phyloP scores from a whole-genome alignment of 2,329 filamentous ascomycete genomes.

The Fusarium veterinarium region DNA sequence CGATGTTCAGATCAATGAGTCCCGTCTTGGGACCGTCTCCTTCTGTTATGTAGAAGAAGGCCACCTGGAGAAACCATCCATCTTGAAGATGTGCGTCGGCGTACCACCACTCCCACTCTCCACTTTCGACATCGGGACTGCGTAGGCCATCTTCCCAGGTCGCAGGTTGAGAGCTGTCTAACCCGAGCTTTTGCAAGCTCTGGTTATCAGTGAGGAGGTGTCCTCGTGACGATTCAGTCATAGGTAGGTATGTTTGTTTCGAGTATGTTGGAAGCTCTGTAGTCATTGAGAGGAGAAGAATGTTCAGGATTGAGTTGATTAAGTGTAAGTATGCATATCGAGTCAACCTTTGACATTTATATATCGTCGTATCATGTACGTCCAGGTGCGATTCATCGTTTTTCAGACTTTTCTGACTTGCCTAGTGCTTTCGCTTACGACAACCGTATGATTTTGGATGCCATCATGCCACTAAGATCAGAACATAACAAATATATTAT shows the following conservation, averaged over 20 bases:
- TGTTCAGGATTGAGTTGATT: background rate
- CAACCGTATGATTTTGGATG: background rate
- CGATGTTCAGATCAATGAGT: background rate
- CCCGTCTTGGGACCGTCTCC: background rate
- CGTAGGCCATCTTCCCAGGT: background rate
- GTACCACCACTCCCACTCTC: background rate
- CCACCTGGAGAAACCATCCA: background rate
- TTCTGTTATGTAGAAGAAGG: background rate
- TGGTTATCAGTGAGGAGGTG: background rate
- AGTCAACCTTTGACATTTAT: background rate
- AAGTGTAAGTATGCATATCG: fast-evolving
- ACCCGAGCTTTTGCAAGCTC: background rate
- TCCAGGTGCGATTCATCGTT: background rate
- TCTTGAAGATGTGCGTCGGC: background rate
- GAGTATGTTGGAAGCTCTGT: background rate
- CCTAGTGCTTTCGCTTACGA: background rate
- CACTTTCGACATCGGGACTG: background rate
- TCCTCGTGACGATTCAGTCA: background rate
- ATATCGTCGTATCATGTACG: background rate
- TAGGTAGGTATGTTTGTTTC: background rate
- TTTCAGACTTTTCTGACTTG: background rate
- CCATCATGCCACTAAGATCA: background rate
- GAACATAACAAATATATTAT: background rate
- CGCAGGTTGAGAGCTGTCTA: background rate
- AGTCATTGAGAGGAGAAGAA: background rate